These are phyloP conservation scores for Colletotrichum camelliae DNA, from an alignment of 2,329 filamentous ascomycete genomes.

Conservation along the genomic window DNA sequence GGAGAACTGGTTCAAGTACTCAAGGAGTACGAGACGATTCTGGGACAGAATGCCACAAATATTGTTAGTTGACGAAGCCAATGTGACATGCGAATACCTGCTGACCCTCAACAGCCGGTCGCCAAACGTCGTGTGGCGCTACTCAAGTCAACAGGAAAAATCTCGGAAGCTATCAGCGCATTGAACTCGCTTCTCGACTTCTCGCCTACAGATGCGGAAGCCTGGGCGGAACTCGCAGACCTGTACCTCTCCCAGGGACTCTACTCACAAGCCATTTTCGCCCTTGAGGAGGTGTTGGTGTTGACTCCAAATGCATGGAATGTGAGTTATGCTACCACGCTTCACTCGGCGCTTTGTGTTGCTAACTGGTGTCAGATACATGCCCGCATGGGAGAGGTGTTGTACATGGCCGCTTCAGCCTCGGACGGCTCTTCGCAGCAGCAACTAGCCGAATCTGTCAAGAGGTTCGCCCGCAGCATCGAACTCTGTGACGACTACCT, in stretches of 20 bases:
- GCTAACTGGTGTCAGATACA: slow-evolving; percentile 68
- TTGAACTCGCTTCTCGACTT: slow-evolving; percentile 80
- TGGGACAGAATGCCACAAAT: slow-evolving; percentile 78
- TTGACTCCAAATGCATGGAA: slow-evolving; percentile 95
- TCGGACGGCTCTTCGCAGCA: slow-evolving; percentile 48
- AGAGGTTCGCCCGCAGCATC: slow-evolving; percentile 87
- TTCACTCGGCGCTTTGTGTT: not conserved
- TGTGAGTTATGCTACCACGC: slow-evolving; percentile 54
- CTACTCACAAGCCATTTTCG: slow-evolving; percentile 83
- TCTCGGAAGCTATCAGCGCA: slow-evolving; percentile 74
- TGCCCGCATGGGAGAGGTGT: slow-evolving; percentile 82
- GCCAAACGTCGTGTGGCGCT: slow-evolving; percentile 85
- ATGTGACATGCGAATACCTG: not conserved
- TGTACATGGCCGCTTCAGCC: slow-evolving; percentile 70
- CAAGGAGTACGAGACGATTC: slow-evolving; percentile 76
- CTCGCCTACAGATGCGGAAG: slow-evolving; percentile 88
- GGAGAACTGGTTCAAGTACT: slow-evolving; percentile 72
- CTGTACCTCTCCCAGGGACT: slow-evolving; percentile 82
- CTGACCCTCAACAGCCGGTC: slow-evolving; percentile 67
- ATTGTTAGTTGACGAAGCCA: slow-evolving; percentile 61
- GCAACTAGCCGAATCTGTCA: slow-evolving; percentile 74
- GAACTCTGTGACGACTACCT: slow-evolving; percentile 94
- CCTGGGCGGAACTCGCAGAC: slow-evolving; percentile 91
- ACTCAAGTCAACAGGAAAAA: slow-evolving; percentile 74
- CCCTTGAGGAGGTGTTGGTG: slow-evolving; percentile 88